phyloP scores from a whole-genome alignment of 2,329 filamentous ascomycete species.

The Orbilia blumenaviensis region DNA sequence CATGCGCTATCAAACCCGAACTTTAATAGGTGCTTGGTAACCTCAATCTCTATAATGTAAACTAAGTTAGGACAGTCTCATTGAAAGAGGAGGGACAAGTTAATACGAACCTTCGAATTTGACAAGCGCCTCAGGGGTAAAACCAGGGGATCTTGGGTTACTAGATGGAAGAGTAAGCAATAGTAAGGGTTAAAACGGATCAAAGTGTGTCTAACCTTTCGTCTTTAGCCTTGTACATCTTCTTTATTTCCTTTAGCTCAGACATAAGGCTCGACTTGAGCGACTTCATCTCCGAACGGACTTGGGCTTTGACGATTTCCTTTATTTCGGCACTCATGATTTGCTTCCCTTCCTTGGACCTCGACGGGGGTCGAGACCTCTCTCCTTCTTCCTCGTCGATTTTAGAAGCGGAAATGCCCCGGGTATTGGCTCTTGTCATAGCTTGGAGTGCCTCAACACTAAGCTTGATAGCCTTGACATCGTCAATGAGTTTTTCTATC shows the following conservation, averaged over 20 bases:
- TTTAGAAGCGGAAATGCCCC: conserved; percentile 32
- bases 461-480: conserved; percentile 49
- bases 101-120: conserved; percentile 43
- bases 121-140: conserved; percentile 44
- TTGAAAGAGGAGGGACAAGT: neutral
- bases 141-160: conserved; percentile 51
- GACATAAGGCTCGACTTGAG: conserved; percentile 45
- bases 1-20: conserved; percentile 49
- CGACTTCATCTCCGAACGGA: conserved; percentile 52
- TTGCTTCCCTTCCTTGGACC: conserved; percentile 16
- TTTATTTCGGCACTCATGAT: conserved; percentile 45
- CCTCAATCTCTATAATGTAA: conserved; percentile 27
- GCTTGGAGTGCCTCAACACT: conserved; percentile 41
- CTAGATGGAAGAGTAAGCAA: conserved; percentile 4
- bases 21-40: conserved; percentile 49
- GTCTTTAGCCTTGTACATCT: conserved; percentile 48
- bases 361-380: neutral
- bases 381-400: conserved; percentile 42
- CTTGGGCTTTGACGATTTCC: conserved; percentile 51
- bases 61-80: neutral
- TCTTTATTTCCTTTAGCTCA: conserved; percentile 49
- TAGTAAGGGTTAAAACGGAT: neutral
- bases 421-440: conserved; percentile 45
- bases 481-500: conserved; percentile 49
- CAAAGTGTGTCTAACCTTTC: conserved; percentile 28